Base-by-base conservation (phyloP, 495 filamentous ascomycete genomes). In the Lineolata rhizophorae region DNA sequence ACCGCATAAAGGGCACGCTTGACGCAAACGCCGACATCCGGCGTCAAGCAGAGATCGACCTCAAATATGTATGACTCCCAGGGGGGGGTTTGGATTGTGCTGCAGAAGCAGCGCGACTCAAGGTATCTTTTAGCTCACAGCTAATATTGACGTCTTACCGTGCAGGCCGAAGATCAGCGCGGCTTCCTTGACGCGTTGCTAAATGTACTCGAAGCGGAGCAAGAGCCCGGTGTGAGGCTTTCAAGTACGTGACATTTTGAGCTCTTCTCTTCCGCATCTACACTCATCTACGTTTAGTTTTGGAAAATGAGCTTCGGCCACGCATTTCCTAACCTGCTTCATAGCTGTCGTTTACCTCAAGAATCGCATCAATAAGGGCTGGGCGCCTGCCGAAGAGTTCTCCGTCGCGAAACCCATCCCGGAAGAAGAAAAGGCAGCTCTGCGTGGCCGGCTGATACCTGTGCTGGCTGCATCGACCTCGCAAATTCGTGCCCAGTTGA, bases 321-420 rank as follows among this genome's bases (percentile, higher is more conserved):
- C n/a, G n/a, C n/a, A n/a, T n/a, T n/a, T n/a, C n/a, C n/a, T n/a
- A n/a, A n/a, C n/a, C n/a, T n/a, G n/a, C n/a, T 37, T 27, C 18
- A 30, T 43, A 97, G 87, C 85, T 42, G 90, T 83, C 48, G 76
- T 97, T 37, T 97, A 95, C 55, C 65, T 97, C 47, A 97, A 97
- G 61, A 93, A 95, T 53, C 75, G 84, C 46, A 76, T 93, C 49
- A 81, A 70, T 49, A 73, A 83, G 45, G 82, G 77, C 34, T 97
- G 87, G 87, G 61, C 72, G 20, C 67, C 65, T 29, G 62, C 64
- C 46, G 80, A 92, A 42, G 79, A 91, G 13, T 56, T 37, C 32
- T 61, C 42, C 64, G 55, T 59, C 47, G 56, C 66, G 54, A 68
- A 58, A 44, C 62, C 69, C 29, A 87, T 97, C 50, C 62, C 76